A percentile compares a stretch with the other conserved stretches of the same genome.
Evolutionary conservation across 2,329 filamentous ascomycete genomes (phyloP).

Genomic region (Parasarocladium wereldwijsianum): DNA sequence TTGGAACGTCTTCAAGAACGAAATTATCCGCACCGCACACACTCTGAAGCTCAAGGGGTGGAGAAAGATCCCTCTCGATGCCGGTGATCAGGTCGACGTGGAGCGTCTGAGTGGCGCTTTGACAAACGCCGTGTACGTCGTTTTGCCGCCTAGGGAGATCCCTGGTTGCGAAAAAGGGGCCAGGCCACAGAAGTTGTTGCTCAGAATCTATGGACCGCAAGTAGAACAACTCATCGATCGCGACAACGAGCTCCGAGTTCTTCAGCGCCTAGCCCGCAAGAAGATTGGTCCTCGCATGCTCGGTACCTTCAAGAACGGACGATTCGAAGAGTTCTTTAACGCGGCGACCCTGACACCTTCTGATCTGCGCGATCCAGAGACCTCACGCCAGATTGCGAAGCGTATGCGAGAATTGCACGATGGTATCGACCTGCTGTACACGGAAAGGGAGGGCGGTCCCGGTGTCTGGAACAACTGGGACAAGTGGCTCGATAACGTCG

Average conservation of each 20-base stretch:
- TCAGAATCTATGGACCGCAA: conserved; percentile 88
- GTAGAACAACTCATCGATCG: conserved; percentile 93
- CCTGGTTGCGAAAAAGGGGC: conserved; percentile 24
- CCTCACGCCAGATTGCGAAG: conserved; percentile 86
- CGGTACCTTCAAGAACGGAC: conserved; percentile 85
- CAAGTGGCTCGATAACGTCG: conserved; percentile 62
- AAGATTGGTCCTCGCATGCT: conserved; percentile 84
- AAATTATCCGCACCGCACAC: conserved; percentile 79
- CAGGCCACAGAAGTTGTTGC: conserved; percentile 53
- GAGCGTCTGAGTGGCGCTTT: conserved; percentile 76
- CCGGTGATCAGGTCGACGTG: conserved; percentile 53
- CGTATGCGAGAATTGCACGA: conserved; percentile 94
- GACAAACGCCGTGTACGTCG: conserved; percentile 93
- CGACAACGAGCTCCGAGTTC: conserved; percentile 74
- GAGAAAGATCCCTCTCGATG: conserved; percentile 64
- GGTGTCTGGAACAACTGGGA: conserved; percentile 91
- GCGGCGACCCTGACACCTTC: conserved; percentile 64
- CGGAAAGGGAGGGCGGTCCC: conserved; percentile 65
- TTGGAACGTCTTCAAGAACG: conserved; percentile 80
- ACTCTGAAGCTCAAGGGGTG: conserved; percentile 85
- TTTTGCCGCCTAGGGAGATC: conserved; percentile 61
- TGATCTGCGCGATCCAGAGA: conserved; percentile 68
- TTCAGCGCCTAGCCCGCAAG: conserved; percentile 75
- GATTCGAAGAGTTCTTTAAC: conserved; percentile 90
- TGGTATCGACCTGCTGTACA: conserved; percentile 70